Conservation (phyloP, 2,329 filamentous ascomycete genomes). For the Coniochaeta pulveracea region DNA sequence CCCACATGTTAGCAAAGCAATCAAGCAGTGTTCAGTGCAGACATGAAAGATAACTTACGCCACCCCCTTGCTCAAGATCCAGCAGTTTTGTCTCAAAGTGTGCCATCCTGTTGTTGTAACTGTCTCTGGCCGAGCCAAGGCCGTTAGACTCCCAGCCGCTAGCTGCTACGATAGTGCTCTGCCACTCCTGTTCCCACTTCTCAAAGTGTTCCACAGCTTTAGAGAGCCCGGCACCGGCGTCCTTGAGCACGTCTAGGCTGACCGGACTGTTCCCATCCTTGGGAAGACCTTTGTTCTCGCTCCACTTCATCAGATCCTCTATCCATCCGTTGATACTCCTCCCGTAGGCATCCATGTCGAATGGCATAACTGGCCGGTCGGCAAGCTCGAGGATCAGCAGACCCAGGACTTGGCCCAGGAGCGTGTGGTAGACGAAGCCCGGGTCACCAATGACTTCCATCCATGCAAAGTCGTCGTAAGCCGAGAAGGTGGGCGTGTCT, state of each 20-base stretch:
- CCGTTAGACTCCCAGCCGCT: constrained; percentile 67
- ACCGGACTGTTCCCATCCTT: constrained; percentile 24
- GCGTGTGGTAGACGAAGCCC: constrained; percentile 67
- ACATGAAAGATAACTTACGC: constrained; percentile 47
- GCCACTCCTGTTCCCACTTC: constrained; percentile 69
- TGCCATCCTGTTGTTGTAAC: constrained; percentile 70
- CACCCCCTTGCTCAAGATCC: constrained; percentile 60
- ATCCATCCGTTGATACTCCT: constrained; percentile 52
- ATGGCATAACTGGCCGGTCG: constrained; percentile 71
- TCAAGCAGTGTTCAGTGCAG: neutral
- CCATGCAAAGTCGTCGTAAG: constrained; percentile 85
- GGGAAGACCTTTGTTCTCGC: constrained; percentile 38
- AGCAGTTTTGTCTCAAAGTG: constrained; percentile 74
- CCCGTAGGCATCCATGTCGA: constrained; percentile 69
- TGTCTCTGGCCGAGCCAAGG: constrained; percentile 55
- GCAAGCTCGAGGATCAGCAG: constrained; percentile 78
- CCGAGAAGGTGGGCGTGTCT: constrained; percentile 63
- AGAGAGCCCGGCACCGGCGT: constrained; percentile 51
- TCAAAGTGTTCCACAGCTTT: constrained; percentile 54
- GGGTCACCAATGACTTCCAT: constrained; percentile 74
- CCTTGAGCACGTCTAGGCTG: constrained; percentile 46
- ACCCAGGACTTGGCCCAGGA: constrained; percentile 68
- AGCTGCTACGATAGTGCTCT: constrained; percentile 54
- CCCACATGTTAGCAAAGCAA: neutral
- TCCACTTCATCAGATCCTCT: constrained; percentile 55